Evolutionary conservation across 1,139 yeast genomes (phyloP).

Genomic region (Taphrina communis): DNA sequence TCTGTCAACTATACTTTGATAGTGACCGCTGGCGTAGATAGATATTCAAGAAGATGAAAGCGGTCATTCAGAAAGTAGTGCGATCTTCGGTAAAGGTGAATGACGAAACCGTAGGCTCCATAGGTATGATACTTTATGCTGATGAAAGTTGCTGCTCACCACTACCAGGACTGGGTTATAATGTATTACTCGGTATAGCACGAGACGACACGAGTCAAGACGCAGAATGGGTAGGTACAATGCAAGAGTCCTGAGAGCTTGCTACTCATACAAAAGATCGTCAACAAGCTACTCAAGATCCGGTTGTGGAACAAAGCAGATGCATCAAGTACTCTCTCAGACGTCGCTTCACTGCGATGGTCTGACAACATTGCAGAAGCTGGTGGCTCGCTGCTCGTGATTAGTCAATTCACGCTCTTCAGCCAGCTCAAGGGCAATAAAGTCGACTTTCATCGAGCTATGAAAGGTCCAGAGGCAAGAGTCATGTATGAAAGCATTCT

Average conservation of each 20-base stretch:
- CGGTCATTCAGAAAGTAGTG: constrained; percentile 32
- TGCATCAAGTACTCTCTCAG: neutral
- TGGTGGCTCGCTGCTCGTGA: constrained; percentile 49
- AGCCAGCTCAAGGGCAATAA: constrained; percentile 54
- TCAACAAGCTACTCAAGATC: constrained; percentile 33
- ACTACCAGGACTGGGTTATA: constrained; percentile 11
- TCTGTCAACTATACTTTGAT: too few relatives aligned
- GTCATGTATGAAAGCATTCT: constrained; percentile 71
- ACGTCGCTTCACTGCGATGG: constrained; percentile 14
- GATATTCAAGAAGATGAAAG: constrained; percentile 12
- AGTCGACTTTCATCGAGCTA: constrained; percentile 46
- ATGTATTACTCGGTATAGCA: constrained; percentile 31
- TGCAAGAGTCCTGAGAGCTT: too few relatives aligned
- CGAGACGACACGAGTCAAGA: constrained; percentile 22
- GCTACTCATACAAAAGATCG: neutral
- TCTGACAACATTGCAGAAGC: constrained; percentile 28
- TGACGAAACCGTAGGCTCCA: constrained; percentile 24
- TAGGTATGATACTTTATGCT: constrained; percentile 2
- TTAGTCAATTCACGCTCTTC: constrained; percentile 87
- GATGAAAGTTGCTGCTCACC: too few relatives aligned
- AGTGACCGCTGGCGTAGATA: too few relatives aligned
- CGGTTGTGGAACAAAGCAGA: constrained; percentile 27
- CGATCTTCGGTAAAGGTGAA: constrained; percentile 27
- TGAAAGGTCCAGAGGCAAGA: constrained; percentile 60
- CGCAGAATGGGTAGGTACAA: constrained; percentile 18